Evolutionary conservation across 1,284 basidiomycete genomes (phyloP).

Genomic region (Flammula alnicola): DNA sequence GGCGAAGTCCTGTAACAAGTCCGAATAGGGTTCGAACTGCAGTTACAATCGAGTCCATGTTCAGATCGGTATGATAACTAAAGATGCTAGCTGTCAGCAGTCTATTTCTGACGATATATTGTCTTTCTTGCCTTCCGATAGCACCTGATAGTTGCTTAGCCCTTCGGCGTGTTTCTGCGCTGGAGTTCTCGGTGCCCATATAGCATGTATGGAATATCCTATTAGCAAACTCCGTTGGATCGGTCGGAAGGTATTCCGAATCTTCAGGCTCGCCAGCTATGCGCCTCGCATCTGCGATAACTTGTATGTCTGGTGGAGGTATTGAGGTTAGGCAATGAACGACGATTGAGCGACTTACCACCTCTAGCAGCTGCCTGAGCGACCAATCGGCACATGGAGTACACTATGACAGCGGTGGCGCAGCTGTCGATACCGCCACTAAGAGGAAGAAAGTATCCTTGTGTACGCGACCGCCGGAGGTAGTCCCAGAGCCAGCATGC

Average conservation of each 20-base stretch:
- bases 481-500: slow-evolving; percentile 99
- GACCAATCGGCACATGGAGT: slow-evolving; percentile 95
- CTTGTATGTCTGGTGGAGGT: slow-evolving; percentile 68
- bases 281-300: slow-evolving; percentile 89
- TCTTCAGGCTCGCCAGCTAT: slow-evolving; percentile 85
- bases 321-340: not conserved
- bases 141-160: slow-evolving; percentile 87
- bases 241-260: slow-evolving; percentile 82
- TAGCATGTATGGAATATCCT: slow-evolving; percentile 98
- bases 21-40: slow-evolving; percentile 86
- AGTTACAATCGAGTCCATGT: slow-evolving; percentile 93
- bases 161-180: slow-evolving; percentile 81
- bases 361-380: slow-evolving; percentile 73
- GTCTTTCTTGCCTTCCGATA: slow-evolving; percentile 76
- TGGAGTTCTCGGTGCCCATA: slow-evolving; percentile 98
- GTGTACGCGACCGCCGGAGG: slow-evolving; percentile 88
- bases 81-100: not conserved
- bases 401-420: slow-evolving; percentile 94
- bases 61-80: slow-evolving; percentile 93
- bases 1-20: slow-evolving; percentile 82
- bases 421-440: slow-evolving; percentile 99
- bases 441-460: slow-evolving; percentile 96
- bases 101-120: not conserved
- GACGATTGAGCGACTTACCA: slow-evolving; percentile 46
- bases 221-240: slow-evolving; percentile 84